Percentiles rank a stretch among this genome's conserved stretches.
phyloP scores from a whole-genome alignment of 805 yeast species.

The Saturnispora kantuleensis region DNA sequence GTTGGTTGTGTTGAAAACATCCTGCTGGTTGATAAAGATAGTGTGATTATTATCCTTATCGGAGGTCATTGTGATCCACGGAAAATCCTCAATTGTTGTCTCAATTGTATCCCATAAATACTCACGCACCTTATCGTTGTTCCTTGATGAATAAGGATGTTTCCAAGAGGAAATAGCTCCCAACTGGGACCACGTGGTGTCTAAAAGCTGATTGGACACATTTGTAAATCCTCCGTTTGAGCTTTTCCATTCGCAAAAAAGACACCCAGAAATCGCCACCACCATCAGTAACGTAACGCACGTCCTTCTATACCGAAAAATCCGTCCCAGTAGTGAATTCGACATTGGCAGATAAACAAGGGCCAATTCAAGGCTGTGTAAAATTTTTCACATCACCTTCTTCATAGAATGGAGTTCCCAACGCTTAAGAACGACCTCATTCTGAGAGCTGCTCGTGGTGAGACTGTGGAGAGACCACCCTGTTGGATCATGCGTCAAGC shows the following conservation, averaged over 20 bases:
- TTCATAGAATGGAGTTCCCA: slow-evolving; percentile 39
- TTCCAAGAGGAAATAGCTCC: slow-evolving; percentile 55
- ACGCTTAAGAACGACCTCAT: slow-evolving; percentile 82
- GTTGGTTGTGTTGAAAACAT: slow-evolving; percentile 35
- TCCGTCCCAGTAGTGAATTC: background rate
- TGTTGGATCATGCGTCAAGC: slow-evolving; percentile 98
- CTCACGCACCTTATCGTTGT: slow-evolving; percentile 68
- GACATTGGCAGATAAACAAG: background rate
- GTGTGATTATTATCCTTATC: slow-evolving; percentile 10
- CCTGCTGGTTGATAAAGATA: slow-evolving; percentile 37
- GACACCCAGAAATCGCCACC: slow-evolving; percentile 35
- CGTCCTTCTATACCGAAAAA: slow-evolving; percentile 57
- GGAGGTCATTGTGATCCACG: slow-evolving; percentile 4
- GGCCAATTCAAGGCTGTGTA: background rate
- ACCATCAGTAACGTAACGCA: slow-evolving; percentile 49
- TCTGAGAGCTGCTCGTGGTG: slow-evolving; percentile 84
- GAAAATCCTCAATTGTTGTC: background rate
- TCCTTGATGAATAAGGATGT: slow-evolving; percentile 74
- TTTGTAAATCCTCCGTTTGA: slow-evolving; percentile 14
- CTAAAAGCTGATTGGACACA: slow-evolving; percentile 7
- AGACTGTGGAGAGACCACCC: slow-evolving; percentile 91
- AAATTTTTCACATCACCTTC: background rate
- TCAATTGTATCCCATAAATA: slow-evolving; percentile 33
- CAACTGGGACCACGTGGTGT: slow-evolving; percentile 59
- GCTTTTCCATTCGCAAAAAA: slow-evolving; percentile 28